These are phyloP conservation scores for Pseudogymnoascus sp. DNA, from an alignment of 2,329 filamentous ascomycete genomes.

Conservation along the genomic window DNA sequence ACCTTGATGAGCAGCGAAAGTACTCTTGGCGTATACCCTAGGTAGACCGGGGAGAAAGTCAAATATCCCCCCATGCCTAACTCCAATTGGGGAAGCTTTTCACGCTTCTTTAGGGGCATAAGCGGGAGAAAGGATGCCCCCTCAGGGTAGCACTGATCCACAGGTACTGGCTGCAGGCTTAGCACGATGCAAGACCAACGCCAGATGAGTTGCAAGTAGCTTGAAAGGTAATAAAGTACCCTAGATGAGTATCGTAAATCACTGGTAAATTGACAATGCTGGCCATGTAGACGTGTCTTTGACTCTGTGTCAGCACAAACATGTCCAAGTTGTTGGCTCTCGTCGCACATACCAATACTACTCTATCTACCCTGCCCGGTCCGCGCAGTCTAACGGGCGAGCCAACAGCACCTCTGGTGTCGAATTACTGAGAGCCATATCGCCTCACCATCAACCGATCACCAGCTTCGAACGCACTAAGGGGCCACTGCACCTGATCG, in stretches of 20 bases:
- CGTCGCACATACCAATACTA: neutral
- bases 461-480: neutral
- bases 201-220: neutral
- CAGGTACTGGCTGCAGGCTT: neutral
- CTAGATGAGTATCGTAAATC: neutral
- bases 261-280: neutral
- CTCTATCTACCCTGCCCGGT: neutral
- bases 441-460: neutral
- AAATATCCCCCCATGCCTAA: neutral
- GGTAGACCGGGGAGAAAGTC: constrained; percentile 3
- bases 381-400: neutral
- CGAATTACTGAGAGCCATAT: neutral
- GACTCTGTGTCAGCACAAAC: neutral
- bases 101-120: neutral
- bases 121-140: constrained; percentile 1
- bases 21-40: constrained; percentile 1
- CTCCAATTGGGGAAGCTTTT: neutral
- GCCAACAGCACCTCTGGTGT: neutral
- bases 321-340: neutral
- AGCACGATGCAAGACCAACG: neutral
- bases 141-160: constrained; percentile 6
- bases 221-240: constrained; percentile 3
- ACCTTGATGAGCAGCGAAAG: neutral
- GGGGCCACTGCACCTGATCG: neutral
- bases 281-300: neutral